Conservation (phyloP, 805 yeast species). For the Saturnispora sanitii region DNA sequence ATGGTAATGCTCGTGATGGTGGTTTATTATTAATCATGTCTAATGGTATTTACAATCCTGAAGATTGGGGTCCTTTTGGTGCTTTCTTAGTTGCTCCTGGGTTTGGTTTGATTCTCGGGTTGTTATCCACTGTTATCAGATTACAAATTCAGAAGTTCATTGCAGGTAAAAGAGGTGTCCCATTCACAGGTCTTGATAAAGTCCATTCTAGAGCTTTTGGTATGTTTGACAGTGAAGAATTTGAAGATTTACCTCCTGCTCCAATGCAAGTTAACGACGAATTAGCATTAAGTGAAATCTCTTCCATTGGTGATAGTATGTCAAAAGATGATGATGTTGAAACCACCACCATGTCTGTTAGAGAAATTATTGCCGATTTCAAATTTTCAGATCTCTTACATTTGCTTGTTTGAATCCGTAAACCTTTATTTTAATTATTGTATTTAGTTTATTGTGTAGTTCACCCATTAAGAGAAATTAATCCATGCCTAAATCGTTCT, state of each 20-base stretch:
- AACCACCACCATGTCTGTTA: conserved; percentile 3
- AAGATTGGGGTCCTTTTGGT: conserved; percentile 92
- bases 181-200: conserved; percentile 38
- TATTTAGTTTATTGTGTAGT: neutral
- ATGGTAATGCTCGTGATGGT: conserved; percentile 62
- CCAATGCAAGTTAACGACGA: conserved; percentile 5
- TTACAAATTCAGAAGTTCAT: conserved; percentile 26
- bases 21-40: conserved; percentile 63
- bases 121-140: conserved; percentile 42
- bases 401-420: conserved; percentile 9
- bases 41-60: conserved; percentile 67
- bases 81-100: conserved; percentile 88
- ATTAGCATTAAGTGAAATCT: neutral
- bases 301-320: neutral
- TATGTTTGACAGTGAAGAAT: conserved; percentile 11
- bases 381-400: conserved; percentile 11
- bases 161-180: conserved; percentile 28
- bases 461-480: no score
- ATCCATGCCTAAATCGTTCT: no score
- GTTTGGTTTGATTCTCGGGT: conserved; percentile 59
- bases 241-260: conserved; percentile 10
- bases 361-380: conserved; percentile 9
- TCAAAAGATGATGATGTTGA: conserved; percentile 2
- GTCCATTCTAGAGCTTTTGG: conserved; percentile 17
- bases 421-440: neutral